phyloP scores from a whole-genome alignment of 192 early-diverging fungal species.

The Nowakowskiella sp. region DNA sequence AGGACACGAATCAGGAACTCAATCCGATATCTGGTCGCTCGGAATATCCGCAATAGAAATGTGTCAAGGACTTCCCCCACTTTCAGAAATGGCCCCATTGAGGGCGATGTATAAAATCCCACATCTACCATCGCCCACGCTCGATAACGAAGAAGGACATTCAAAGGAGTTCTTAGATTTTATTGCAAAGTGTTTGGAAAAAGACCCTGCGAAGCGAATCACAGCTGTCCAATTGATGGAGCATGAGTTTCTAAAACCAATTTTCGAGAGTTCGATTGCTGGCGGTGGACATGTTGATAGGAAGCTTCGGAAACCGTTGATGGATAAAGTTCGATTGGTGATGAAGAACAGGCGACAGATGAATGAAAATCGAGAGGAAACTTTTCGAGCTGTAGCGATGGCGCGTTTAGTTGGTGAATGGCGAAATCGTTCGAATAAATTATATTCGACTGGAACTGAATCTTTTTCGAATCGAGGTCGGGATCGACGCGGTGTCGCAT shows the following conservation, averaged over 20 bases:
- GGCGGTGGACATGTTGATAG: too few species aligned
- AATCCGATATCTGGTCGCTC: conserved; percentile 51
- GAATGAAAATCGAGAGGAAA: too few species aligned
- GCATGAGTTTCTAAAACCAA: conserved; percentile 25
- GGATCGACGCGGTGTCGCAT: too few species aligned
- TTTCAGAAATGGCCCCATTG: conserved; percentile 32
- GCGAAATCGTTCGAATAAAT: too few species aligned
- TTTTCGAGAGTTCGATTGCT: conserved; percentile 5
- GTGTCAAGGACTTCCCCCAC: conserved; percentile 48
- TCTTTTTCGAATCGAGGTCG: too few species aligned
- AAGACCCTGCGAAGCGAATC: conserved; percentile 24
- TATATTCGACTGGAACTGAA: too few species aligned
- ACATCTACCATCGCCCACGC: conserved; percentile 28
- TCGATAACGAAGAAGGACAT: conserved; percentile 6
- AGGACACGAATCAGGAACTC: conserved; percentile 36
- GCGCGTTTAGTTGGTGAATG: too few species aligned
- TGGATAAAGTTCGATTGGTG: conserved; percentile 26
- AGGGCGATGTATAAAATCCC: conserved; percentile 45
- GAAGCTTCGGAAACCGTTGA: conserved; percentile 3
- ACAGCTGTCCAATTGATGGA: conserved; percentile 21
- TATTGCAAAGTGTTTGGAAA: conserved; percentile 27
- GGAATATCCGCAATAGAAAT: conserved; percentile 57
- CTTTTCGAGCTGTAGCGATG: too few species aligned
- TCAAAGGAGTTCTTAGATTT: conserved; percentile 22
- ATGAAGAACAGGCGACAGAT: too few species aligned